phyloP scores from a whole-genome alignment of 495 filamentous ascomycete species.

The Aspergillus ostianus region DNA sequence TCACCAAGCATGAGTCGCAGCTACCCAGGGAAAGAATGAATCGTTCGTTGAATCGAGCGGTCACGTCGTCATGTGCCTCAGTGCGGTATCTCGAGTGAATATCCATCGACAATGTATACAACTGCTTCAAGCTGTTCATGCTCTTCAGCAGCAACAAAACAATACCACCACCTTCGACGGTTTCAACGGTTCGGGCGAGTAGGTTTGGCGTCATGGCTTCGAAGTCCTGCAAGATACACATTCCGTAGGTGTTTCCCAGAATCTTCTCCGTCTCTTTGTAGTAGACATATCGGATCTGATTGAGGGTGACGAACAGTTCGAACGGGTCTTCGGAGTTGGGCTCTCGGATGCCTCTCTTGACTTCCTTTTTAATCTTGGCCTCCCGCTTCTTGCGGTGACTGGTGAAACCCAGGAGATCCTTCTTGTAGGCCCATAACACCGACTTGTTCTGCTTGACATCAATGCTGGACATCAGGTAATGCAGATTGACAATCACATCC shows the following conservation, averaged over 20 bases:
- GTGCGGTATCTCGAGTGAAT: slow-evolving; percentile 95
- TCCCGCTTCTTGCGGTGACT: slow-evolving; percentile 97
- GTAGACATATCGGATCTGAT: slow-evolving; percentile 98
- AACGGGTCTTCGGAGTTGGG: slow-evolving; percentile 96
- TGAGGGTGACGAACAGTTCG: slow-evolving; percentile 93
- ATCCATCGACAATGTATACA: slow-evolving; percentile 98
- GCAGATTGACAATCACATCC: slow-evolving; percentile 93
- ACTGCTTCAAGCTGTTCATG: slow-evolving; percentile 95
- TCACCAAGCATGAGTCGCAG: slow-evolving; percentile 91
- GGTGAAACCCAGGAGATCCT: slow-evolving; percentile 91
- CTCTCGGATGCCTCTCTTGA: slow-evolving; percentile 92
- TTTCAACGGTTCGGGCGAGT: slow-evolving; percentile 92
- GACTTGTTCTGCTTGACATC: slow-evolving; percentile 96
- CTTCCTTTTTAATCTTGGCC: slow-evolving; percentile 95
- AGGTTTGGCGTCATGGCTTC: slow-evolving; percentile 97
- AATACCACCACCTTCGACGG: slow-evolving; percentile 93
- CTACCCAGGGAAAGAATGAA: slow-evolving; percentile 94
- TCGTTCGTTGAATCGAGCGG: slow-evolving; percentile 95
- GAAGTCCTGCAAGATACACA: slow-evolving; percentile 98
- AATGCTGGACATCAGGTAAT: slow-evolving; percentile 86
- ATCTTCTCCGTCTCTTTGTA: slow-evolving; percentile 99
- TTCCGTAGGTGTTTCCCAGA: slow-evolving; percentile 96
- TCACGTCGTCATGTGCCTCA: slow-evolving; percentile 93
- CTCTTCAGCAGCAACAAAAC: slow-evolving; percentile 90
- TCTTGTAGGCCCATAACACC: slow-evolving; percentile 99